phyloP scores from a whole-genome alignment of 306 rosid genomes.

The Casuarina glauca region DNA sequence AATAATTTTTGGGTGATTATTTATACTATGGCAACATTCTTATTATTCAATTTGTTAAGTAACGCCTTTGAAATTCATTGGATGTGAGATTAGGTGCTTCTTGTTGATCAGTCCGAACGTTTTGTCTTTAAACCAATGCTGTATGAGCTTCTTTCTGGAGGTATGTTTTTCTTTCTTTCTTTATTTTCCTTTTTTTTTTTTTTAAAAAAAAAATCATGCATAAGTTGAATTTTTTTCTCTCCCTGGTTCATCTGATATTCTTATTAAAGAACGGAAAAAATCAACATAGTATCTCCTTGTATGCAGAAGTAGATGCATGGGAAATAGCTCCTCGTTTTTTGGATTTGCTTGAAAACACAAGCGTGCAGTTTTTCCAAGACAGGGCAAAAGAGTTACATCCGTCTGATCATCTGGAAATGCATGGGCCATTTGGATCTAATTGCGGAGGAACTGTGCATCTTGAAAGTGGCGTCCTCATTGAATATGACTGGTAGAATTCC shows the following conservation, averaged over 20 bases:
- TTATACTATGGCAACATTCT: background rate
- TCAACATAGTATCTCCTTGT: slow-evolving; percentile 19
- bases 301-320: slow-evolving; percentile 92
- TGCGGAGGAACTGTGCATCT: slow-evolving; percentile 81
- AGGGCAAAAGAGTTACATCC: slow-evolving; percentile 71
- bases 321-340: slow-evolving; percentile 95
- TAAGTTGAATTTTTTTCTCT: slow-evolving; percentile 9
- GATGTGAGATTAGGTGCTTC: slow-evolving; percentile 43
- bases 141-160: slow-evolving; percentile 96
- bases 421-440: slow-evolving; percentile 48
- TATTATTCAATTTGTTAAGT: background rate
- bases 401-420: slow-evolving; percentile 52
- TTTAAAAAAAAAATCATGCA: background rate
- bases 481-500: slow-evolving; percentile 86
- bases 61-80: slow-evolving; percentile 11
- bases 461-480: slow-evolving; percentile 86
- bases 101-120: slow-evolving; percentile 57
- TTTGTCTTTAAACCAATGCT: slow-evolving; percentile 84
- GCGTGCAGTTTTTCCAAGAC: slow-evolving; percentile 75
- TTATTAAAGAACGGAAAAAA: background rate
- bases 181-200: background rate
- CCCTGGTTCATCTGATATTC: slow-evolving; percentile 6
- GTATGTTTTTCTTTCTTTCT: slow-evolving; percentile 35
- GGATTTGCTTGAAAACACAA: slow-evolving; percentile 72
- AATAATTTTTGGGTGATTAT: background rate